Conservation (phyloP, 208 protist species). For the Acanthamoeba royreba region DNA sequence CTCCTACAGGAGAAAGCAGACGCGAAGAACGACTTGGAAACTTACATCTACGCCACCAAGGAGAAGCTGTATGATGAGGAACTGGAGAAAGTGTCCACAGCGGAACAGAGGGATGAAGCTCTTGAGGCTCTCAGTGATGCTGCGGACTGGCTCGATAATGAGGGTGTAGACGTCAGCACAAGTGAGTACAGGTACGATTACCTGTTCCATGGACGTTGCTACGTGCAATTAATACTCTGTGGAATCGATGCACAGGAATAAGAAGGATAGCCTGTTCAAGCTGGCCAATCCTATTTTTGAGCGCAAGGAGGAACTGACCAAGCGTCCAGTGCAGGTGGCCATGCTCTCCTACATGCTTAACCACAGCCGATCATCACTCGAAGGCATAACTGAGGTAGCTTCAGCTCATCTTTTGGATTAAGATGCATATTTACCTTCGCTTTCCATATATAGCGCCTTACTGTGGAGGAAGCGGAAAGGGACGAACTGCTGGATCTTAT, state of each 20-base stretch:
- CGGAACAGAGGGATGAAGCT: not conserved
- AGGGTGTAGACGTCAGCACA: not conserved
- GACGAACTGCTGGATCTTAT: not conserved
- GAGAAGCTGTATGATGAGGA: slow-evolving; percentile 45
- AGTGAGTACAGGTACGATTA: not conserved
- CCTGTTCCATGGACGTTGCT: not conserved
- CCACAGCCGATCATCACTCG: not conserved
- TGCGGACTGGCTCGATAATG: slow-evolving; percentile 21
- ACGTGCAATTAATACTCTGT: not conserved
- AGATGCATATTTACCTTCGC: not conserved
- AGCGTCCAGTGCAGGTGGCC: slow-evolving; percentile 27
- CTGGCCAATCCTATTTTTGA: not conserved
- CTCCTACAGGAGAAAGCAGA: not conserved
- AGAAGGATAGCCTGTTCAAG: not conserved
- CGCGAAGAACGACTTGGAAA: slow-evolving; percentile 44
- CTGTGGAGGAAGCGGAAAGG: not conserved
- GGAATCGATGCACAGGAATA: not conserved
- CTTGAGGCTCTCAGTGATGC: not conserved
- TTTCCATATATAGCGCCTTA: not conserved
- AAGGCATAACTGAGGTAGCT: not conserved
- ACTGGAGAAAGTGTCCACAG: slow-evolving; percentile 39
- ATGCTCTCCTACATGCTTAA: not conserved
- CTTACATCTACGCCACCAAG: slow-evolving; percentile 47
- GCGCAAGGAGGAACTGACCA: slow-evolving; percentile 21
- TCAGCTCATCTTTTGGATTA: not conserved